Evolutionary conservation across 164 flowering plant genomes (phyloP).

Genomic region (Piper longum): DNA sequence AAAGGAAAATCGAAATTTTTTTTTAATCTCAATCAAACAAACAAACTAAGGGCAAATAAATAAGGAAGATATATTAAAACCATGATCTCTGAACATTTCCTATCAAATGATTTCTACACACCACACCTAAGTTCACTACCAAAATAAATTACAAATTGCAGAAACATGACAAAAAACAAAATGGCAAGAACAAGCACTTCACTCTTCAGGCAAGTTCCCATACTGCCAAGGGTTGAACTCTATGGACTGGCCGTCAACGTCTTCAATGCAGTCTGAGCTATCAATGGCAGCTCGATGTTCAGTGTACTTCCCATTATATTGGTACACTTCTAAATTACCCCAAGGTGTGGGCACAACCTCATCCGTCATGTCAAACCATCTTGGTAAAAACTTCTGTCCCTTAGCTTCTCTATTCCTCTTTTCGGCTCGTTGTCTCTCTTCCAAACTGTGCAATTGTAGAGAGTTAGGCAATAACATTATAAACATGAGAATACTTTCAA

Average conservation of each 20-base stretch:
- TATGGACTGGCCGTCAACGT: constrained; percentile 21
- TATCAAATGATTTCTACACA: constrained; percentile 12
- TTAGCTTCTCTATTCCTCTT: constrained; percentile 62
- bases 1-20: neutral
- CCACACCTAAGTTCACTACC: constrained; percentile 8
- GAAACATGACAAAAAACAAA: neutral
- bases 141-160: constrained; percentile 1
- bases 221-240: constrained; percentile 89
- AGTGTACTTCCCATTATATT: constrained; percentile 58
- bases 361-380: constrained; percentile 56
- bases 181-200: constrained; percentile 4
- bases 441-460: constrained; percentile 32
- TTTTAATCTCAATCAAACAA: neutral
- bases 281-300: constrained; percentile 45
- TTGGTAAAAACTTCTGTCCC: constrained; percentile 46
- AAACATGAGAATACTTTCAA: neutral
- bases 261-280: constrained; percentile 25
- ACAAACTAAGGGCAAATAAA: neutral
- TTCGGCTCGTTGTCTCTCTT: constrained; percentile 86
- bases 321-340: constrained; percentile 78
- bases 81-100: constrained; percentile 6
- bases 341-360: constrained; percentile 69
- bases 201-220: constrained; percentile 20
- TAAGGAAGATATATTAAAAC: neutral
- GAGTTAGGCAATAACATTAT: neutral